Evolutionary conservation across 345 rosid genomes (phyloP), one percentile per base, ranked within the genome.

Genomic region (Populus deltoides): DNA sequence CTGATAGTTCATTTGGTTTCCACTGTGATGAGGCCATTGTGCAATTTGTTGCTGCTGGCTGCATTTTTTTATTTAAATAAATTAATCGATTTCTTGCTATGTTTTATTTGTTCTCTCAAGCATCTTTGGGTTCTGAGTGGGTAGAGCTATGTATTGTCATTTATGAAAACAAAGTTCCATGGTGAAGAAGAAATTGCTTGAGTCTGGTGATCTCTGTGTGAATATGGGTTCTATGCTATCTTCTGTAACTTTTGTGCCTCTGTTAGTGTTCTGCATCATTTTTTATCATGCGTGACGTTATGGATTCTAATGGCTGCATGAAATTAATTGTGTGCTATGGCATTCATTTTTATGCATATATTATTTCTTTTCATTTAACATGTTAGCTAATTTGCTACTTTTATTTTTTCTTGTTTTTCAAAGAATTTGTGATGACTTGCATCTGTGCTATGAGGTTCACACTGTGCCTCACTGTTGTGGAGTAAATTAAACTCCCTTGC

Each of bases 381-480:
- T 43, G 66, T 25, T 59, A 36, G 55, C 81, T 57, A 61, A 51
- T 68, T 43, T 68, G 72, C 38, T 76, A 9, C 41, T 61, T 77
- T 57, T 65, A 27, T 20, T 6, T 73, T 47, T 38, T n/a, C 38
- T 53, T 72, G 73, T n/a, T 68, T 71, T 41, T 29, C 38, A 24
- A 68, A 49, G 71, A 78, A 31, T 67, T 49, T 78, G 41, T 79
- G 84, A 79, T 71, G 66, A 77, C 82, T 71, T 83, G 71, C 80
- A 62, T 78, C 75, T 68, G 18, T 77, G 59, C 75, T 53, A 72
- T 67, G 69, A 49, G 81, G 78, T 43, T 9, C 22, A 35, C 41
- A 41, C 55, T 69, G 70, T 65, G 74, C 69, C 75, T 83, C 69
- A 77, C 22, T 45, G 66, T 81, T 61, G 77, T 72, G 81, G 79